These are phyloP conservation scores for Pezicula radicicola DNA, from an alignment of 2,329 filamentous ascomycete genomes.

Conservation along the genomic window DNA sequence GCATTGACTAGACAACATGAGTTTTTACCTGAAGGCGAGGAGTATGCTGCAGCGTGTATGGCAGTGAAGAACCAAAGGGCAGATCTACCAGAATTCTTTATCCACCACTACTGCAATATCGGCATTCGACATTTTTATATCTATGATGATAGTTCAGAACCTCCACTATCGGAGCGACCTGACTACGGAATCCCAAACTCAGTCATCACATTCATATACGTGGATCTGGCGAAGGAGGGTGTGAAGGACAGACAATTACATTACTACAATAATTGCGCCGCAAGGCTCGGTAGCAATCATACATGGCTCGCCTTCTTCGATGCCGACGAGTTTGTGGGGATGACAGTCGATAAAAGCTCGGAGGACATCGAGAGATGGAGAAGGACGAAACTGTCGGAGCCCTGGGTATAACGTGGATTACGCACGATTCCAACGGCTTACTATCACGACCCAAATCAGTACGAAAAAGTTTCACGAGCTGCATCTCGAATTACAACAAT, in stretches of 20 bases:
- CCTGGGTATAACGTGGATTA: conserved; percentile 29
- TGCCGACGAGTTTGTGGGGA: conserved; percentile 29
- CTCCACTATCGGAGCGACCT: conserved; percentile 16
- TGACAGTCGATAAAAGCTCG: conserved; percentile 19
- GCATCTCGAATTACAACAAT: conserved; percentile 21
- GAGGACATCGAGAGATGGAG: conserved; percentile 22
- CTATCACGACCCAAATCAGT: conserved; percentile 20
- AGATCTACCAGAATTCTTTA: conserved; percentile 22
- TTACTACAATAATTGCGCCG: conserved; percentile 20
- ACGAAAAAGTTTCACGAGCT: conserved; percentile 27
- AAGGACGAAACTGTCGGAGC: conserved; percentile 23
- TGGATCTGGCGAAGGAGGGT: conserved; percentile 6
- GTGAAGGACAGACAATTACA: conserved; percentile 11
- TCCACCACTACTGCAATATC: conserved; percentile 24
- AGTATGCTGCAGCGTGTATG: conserved; percentile 23
- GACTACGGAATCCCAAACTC: conserved; percentile 18
- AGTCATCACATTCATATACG: conserved; percentile 21
- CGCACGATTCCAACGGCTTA: conserved; percentile 26
- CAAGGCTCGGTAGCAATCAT: conserved; percentile 21
- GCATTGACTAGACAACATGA: too few relatives aligned
- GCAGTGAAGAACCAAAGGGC: conserved; percentile 17
- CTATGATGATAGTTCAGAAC: conserved; percentile 24
- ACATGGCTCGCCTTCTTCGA: conserved; percentile 31
- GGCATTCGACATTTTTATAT: conserved; percentile 24
- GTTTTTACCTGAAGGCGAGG: conserved; percentile 1